Evolutionary conservation across 345 rosid genomes (phyloP).

Genomic region (Camelina hispida): DNA sequence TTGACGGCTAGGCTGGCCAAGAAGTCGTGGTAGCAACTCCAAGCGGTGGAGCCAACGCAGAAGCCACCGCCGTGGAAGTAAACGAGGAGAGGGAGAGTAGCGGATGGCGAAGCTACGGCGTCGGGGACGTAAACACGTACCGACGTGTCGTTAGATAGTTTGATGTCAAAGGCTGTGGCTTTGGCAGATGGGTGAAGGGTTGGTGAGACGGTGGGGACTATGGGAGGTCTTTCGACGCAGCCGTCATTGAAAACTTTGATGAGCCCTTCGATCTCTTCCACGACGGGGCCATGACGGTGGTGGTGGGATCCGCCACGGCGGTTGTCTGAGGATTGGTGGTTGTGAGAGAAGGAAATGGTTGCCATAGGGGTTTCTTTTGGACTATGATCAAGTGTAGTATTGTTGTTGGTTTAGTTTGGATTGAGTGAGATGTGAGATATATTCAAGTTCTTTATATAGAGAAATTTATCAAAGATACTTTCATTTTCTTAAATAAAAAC

Average conservation of each 20-base stretch:
- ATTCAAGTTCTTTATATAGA: constrained; percentile 38
- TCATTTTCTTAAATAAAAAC: background rate
- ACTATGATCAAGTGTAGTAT: constrained; percentile 19
- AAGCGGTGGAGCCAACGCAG: constrained; percentile 69
- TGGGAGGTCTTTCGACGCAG: constrained; percentile 60
- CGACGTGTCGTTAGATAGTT: constrained; percentile 45
- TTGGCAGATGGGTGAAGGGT: constrained; percentile 39
- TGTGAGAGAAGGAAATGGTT: constrained; percentile 48
- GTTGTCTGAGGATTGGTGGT: constrained; percentile 41
- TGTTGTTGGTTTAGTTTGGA: constrained; percentile 17
- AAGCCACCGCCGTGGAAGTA: constrained; percentile 84
- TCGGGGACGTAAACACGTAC: constrained; percentile 51
- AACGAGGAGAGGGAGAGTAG: constrained; percentile 61
- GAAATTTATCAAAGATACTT: background rate
- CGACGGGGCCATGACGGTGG: constrained; percentile 51
- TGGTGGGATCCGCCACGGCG: constrained; percentile 42
- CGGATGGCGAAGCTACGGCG: constrained; percentile 23
- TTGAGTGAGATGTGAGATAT: constrained; percentile 26
- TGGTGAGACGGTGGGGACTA: constrained; percentile 60
- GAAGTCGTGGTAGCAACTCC: constrained; percentile 73
- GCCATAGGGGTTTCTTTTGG: constrained; percentile 47
- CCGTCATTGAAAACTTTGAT: constrained; percentile 72
- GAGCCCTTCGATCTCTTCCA: constrained; percentile 71
- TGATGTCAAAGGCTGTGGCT: constrained; percentile 44
- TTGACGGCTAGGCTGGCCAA: constrained; percentile 53